These are phyloP conservation scores for Chytriomyces confervae DNA, from an alignment of 192 early-diverging fungal genomes.

Conservation along the genomic window DNA sequence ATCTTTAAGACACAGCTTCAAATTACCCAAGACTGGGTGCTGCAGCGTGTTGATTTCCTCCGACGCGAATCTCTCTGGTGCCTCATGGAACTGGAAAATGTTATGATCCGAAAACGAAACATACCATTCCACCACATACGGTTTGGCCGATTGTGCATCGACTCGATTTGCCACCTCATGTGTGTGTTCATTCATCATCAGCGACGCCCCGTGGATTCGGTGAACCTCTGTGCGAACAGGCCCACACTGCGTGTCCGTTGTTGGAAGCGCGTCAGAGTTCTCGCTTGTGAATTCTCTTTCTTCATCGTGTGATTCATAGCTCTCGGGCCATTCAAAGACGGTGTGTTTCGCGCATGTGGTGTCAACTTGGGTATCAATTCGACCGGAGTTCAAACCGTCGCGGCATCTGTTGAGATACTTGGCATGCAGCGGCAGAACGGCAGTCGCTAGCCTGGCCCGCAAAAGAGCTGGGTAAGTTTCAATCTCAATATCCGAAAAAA, in stretches of 20 bases:
- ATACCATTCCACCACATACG: too few species aligned
- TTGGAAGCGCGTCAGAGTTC: background rate
- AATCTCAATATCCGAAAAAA: background rate
- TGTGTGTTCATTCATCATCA: too few species aligned
- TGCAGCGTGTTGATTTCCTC: conserved; percentile 34
- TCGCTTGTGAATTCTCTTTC: background rate
- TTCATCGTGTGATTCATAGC: background rate
- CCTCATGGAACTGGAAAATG: conserved; percentile 21
- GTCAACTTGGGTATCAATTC: too few species aligned
- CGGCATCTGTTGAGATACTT: conserved; percentile 14
- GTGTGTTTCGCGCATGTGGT: too few species aligned
- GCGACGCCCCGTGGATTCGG: too few species aligned
- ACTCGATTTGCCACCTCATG: too few species aligned
- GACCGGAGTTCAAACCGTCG: conserved; percentile 24
- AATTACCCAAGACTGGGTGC: conserved; percentile 28
- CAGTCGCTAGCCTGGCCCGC: conserved; percentile 5
- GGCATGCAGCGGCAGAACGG: conserved; percentile 3
- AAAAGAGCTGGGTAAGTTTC: too few species aligned
- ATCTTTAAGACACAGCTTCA: conserved; percentile 20
- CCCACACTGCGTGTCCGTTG: too few species aligned
- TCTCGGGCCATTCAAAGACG: too few species aligned
- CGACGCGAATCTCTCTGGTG: conserved; percentile 16
- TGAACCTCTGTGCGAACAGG: too few species aligned
- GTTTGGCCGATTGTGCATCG: too few species aligned
- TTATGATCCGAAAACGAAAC: conserved; percentile 3